A percentile compares a stretch with the other conserved stretches of the same genome.
These are phyloP conservation scores for Calocybe indica DNA, from an alignment of 768 basidiomycete species.

Conservation along the genomic window DNA sequence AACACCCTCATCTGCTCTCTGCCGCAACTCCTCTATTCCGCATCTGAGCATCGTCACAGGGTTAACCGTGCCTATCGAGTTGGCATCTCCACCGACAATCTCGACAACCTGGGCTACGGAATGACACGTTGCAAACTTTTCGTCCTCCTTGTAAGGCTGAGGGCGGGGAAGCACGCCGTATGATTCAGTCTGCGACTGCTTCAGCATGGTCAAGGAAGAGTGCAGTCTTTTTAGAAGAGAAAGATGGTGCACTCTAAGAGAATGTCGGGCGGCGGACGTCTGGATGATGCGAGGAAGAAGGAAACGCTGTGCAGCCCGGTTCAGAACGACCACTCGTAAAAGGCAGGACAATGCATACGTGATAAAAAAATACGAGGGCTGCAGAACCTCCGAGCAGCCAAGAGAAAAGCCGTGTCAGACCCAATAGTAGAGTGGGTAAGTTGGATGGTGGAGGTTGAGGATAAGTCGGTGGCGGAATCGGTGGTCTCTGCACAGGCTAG, in stretches of 20 bases:
- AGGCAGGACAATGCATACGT: slow-evolving; percentile 36
- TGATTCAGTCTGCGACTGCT: slow-evolving; percentile 47
- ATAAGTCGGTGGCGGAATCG: slow-evolving; percentile 68
- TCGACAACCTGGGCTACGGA: slow-evolving; percentile 38
- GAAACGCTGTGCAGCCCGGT: slow-evolving; percentile 41
- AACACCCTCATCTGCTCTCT: slow-evolving; percentile 27
- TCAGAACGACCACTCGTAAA: slow-evolving; percentile 3
- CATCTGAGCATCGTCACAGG: slow-evolving; percentile 58
- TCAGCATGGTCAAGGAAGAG: slow-evolving; percentile 48
- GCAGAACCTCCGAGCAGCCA: slow-evolving; percentile 68
- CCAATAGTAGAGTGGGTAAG: slow-evolving; percentile 61
- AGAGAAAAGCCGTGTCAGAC: slow-evolving; percentile 49
- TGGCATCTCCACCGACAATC: slow-evolving; percentile 19
- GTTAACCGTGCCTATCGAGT: slow-evolving; percentile 31
- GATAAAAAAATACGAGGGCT: slow-evolving; percentile 53
- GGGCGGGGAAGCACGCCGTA: slow-evolving; percentile 54
- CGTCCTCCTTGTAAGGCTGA: slow-evolving; percentile 42
- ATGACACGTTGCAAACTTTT: slow-evolving; percentile 35
- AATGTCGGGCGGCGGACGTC: slow-evolving; percentile 54
- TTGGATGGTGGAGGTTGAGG: slow-evolving; percentile 65
- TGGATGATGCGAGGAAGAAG: slow-evolving; percentile 61
- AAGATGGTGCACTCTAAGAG: slow-evolving; percentile 56
- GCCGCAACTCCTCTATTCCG: slow-evolving; percentile 42
- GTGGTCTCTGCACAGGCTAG: slow-evolving; percentile 34
- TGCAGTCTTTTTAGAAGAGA: slow-evolving; percentile 49